Conservation (phyloP, 1,284 basidiomycete genomes). For the Heterobasidion annosum region DNA sequence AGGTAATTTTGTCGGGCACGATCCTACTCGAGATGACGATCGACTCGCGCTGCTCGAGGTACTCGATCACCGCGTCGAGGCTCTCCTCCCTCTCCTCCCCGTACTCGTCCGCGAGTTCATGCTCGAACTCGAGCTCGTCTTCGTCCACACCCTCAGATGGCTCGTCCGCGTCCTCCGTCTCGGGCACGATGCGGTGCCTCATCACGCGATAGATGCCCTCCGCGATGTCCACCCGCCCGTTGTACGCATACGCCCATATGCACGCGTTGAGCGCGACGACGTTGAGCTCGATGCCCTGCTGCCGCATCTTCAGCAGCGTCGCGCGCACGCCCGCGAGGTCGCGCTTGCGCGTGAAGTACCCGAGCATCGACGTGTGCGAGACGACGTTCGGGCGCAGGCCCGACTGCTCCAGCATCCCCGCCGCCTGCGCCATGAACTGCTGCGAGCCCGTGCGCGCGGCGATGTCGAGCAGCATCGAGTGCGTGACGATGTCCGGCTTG, state of each 20-base stretch:
- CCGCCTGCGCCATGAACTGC: slow-evolving; percentile 40
- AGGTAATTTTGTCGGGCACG: slow-evolving; percentile 57
- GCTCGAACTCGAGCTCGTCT: not conserved
- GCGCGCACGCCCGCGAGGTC: slow-evolving; percentile 45
- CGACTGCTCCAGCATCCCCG: slow-evolving; percentile 40
- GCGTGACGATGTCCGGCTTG: slow-evolving; percentile 56
- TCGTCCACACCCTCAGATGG: not conserved
- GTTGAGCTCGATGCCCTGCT: slow-evolving; percentile 42
- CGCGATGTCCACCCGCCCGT: slow-evolving; percentile 45
- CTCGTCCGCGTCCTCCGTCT: slow-evolving; percentile 15
- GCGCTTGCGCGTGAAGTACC: slow-evolving; percentile 39
- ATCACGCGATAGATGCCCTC: slow-evolving; percentile 55
- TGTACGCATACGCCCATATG: slow-evolving; percentile 55
- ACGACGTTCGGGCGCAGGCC: slow-evolving; percentile 46
- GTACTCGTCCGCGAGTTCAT: not conserved
- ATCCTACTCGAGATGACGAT: slow-evolving; percentile 35
- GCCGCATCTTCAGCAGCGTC: slow-evolving; percentile 40
- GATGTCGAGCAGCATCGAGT: slow-evolving; percentile 55
- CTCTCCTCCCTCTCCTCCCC: slow-evolving; percentile 21
- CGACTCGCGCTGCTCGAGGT: slow-evolving; percentile 29
- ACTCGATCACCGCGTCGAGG: slow-evolving; percentile 23
- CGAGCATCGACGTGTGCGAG: slow-evolving; percentile 51
- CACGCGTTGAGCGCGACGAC: slow-evolving; percentile 58
- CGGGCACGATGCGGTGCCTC: slow-evolving; percentile 34
- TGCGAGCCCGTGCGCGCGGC: slow-evolving; percentile 43